Conservation (phyloP, 2,329 filamentous ascomycete genomes). For the Colletotrichum tanaceti region DNA sequence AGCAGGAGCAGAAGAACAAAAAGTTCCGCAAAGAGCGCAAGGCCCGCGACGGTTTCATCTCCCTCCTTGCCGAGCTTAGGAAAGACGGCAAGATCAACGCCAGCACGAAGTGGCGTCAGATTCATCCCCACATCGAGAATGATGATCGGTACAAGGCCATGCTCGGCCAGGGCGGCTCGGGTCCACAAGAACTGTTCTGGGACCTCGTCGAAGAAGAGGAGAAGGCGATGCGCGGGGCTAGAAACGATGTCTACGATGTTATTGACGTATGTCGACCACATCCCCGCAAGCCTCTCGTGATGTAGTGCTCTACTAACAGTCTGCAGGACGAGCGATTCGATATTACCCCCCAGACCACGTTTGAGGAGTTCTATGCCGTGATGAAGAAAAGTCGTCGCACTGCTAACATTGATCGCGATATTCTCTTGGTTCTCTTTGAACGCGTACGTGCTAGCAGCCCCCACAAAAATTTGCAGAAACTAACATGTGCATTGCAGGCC, state of each 20-base stretch:
- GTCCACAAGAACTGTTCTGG: conserved; percentile 93
- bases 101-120: conserved; percentile 87
- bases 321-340: conserved; percentile 89
- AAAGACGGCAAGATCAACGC: conserved; percentile 86
- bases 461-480: background rate
- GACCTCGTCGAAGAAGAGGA: conserved; percentile 96
- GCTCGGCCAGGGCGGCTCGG: conserved; percentile 85
- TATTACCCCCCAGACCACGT: conserved; percentile 84
- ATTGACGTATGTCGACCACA: conserved; percentile 74
- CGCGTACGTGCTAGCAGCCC: conserved; percentile 63
- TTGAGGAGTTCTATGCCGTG: conserved; percentile 86
- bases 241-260: conserved; percentile 88
- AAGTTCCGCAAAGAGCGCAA: conserved; percentile 86
- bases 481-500: conserved; percentile 61
- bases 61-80: conserved; percentile 79
- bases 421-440: conserved; percentile 84
- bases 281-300: background rate
- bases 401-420: conserved; percentile 85
- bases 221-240: conserved; percentile 80
- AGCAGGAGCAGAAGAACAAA: conserved; percentile 86
- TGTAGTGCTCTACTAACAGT: conserved; percentile 50
- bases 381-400: conserved; percentile 90
- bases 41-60: conserved; percentile 83
- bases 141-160: conserved; percentile 87
- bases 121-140: conserved; percentile 78